Percentiles rank a stretch among this genome's conserved stretches.
phyloP scores from a whole-genome alignment of 1,284 basidiomycete genomes.

The Leccinum ponderosum region DNA sequence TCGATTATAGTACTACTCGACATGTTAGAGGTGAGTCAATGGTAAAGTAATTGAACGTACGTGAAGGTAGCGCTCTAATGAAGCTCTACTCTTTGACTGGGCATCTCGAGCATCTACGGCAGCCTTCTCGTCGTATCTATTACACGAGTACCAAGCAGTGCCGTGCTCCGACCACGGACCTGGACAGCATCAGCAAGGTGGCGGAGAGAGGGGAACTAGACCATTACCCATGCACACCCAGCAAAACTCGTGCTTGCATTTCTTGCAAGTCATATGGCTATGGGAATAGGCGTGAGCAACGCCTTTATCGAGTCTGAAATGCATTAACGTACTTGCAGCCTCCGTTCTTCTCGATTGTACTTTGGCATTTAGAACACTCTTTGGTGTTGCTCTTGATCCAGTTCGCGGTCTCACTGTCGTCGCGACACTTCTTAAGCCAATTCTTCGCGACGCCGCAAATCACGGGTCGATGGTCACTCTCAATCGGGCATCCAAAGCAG shows the following conservation, averaged over 20 bases:
- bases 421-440: slow-evolving; percentile 97
- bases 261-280: slow-evolving; percentile 99
- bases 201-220: neutral
- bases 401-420: slow-evolving; percentile 98
- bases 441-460: slow-evolving; percentile 87
- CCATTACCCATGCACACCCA: slow-evolving; percentile 77
- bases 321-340: slow-evolving; percentile 86
- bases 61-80: slow-evolving; percentile 94
- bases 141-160: slow-evolving; percentile 97
- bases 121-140: slow-evolving; percentile 93
- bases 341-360: slow-evolving; percentile 99
- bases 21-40: neutral
- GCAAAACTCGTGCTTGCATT: slow-evolving; percentile 91
- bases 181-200: slow-evolving; percentile 22
- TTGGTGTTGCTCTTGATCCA: slow-evolving; percentile 99
- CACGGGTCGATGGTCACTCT: slow-evolving; percentile 88
- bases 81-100: slow-evolving; percentile 86
- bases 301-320: neutral
- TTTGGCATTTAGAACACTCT: slow-evolving; percentile 93
- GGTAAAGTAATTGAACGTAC: slow-evolving; percentile 47
- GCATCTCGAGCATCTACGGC: slow-evolving; percentile 88
- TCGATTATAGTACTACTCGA: slow-evolving; percentile 87
- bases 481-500: slow-evolving; percentile 89
- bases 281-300: slow-evolving; percentile 3
- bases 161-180: slow-evolving; percentile 98